Evolutionary conservation across 352 stramenopile species (phyloP), one percentile per base, ranked within the genome.

Genomic region (Phytopythium litorale): DNA sequence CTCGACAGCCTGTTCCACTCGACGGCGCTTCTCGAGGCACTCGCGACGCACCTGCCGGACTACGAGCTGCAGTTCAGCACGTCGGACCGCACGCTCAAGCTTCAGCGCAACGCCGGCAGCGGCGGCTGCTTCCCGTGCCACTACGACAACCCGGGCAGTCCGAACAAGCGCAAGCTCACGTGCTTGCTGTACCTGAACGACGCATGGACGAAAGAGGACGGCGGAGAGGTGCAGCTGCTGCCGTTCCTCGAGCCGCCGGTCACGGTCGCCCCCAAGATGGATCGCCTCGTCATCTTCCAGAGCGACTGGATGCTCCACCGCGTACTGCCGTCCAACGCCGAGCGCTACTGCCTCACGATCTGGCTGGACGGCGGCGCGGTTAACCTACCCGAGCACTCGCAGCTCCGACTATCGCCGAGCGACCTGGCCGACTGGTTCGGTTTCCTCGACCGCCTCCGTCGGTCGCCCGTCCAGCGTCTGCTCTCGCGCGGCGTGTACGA

Each of bases 131-230:
- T 94, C 56, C 85, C 85, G 32, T 89, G 82, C 59, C 85, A 92
- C 43, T 92, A 92, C 71, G 85, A 94, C 68, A 94, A 94, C 60
- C 85, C 85, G 11, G 81, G 83, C 37, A 68, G 70, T 23, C 85
- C 85, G 8, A 92, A 92, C 75, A 87, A 85, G 58, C 76, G 85
- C 50, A 87, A 87, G 56, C 65, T 94, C 43, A 92, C 85, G 38
- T 92, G 83, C 60, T 64, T 94, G 58, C 61, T 94, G 23, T 94
- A 94, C 62, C 63, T 94, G 32, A 94, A 94, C 58, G 81, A 86
- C 40, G 51, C 59, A 30, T 94, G 85, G 85, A 71, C 78, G 23
- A 28, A 76, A 35, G 78, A 71, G 21, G 79, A 92, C 43, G 85
- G 85, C 28, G 85, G 85, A 15, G 81, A 94, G 60, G 76, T 94